Percentiles rank a stretch among this genome's conserved stretches.
Evolutionary conservation across 345 rosid genomes (phyloP).

Genomic region (Eucalyptus viminalis): DNA sequence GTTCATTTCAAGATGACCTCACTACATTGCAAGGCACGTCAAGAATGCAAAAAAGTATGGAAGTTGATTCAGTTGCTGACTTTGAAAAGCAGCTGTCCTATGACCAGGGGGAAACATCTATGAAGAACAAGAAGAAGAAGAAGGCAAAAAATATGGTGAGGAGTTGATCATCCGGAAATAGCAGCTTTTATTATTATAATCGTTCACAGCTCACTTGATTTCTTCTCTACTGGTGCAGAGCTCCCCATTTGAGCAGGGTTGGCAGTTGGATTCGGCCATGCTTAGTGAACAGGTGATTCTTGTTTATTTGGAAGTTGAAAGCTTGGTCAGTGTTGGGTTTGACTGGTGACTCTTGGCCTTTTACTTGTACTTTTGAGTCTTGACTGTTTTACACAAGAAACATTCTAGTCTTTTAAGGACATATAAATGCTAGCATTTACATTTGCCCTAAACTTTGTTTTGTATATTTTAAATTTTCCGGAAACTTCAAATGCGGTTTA

Average conservation of each 20-base stretch:
- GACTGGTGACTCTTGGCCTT: background rate
- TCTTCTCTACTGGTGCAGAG: conserved; percentile 41
- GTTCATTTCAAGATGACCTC: conserved; percentile 91
- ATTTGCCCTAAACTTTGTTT: background rate
- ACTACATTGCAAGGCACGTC: conserved; percentile 74
- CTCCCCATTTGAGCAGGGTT: conserved; percentile 65
- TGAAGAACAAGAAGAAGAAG: conserved; percentile 89
- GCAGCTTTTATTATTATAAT: background rate
- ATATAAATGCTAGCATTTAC: background rate
- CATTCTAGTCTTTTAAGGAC: background rate
- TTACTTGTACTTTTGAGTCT: background rate
- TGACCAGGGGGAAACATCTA: conserved; percentile 67
- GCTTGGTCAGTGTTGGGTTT: background rate
- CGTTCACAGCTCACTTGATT: background rate
- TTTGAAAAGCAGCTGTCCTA: conserved; percentile 62
- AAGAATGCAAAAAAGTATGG: conserved; percentile 56
- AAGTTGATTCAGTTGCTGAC: conserved; percentile 66
- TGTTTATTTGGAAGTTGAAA: background rate
- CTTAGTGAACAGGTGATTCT: conserved; percentile 64
- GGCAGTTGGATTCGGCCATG: conserved; percentile 59
- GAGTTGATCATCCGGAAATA: background rate
- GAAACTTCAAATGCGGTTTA: background rate
- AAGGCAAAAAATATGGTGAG: conserved; percentile 51
- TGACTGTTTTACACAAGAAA: background rate
- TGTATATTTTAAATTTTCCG: background rate